phyloP scores from a whole-genome alignment of 257 asterid genomes.

The Gentiana dahurica region DNA sequence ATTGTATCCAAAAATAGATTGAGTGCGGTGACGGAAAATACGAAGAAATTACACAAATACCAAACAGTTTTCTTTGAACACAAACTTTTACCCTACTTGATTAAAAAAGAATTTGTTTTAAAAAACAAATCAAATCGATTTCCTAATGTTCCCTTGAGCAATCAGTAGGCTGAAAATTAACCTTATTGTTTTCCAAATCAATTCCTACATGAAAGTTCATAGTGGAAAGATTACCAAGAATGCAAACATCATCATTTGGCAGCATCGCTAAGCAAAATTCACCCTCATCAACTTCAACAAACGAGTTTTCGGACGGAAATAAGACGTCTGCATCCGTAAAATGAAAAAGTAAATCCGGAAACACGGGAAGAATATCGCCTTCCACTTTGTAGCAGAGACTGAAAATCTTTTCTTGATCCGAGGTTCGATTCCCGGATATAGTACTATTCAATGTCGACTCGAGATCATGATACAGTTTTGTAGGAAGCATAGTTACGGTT shows the following conservation, averaged over 20 bases:
- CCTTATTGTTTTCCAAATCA: slow-evolving; percentile 6
- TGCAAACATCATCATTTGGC: neutral
- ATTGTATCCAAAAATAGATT: too few relatives aligned
- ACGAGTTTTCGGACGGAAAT: slow-evolving; percentile 23
- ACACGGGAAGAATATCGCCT: neutral
- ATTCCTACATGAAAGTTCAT: slow-evolving; percentile 9
- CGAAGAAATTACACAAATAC: too few relatives aligned
- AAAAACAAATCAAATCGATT: too few relatives aligned
- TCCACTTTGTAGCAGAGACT: slow-evolving; percentile 21
- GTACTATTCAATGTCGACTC: slow-evolving; percentile 5
- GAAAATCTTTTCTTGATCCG: slow-evolving; percentile 17
- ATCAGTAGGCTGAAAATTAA: slow-evolving; percentile 10
- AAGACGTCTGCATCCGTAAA: slow-evolving; percentile 46
- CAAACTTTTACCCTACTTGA: too few relatives aligned
- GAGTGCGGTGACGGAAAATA: too few relatives aligned
- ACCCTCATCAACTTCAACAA: slow-evolving; percentile 10
- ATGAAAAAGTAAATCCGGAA: slow-evolving; percentile 30
- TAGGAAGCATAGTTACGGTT: slow-evolving; percentile 35
- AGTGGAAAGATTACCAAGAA: slow-evolving; percentile 26
- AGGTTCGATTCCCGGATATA: slow-evolving; percentile 5
- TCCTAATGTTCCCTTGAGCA: neutral
- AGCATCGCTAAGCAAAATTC: slow-evolving; percentile 35
- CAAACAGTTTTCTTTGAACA: too few relatives aligned
- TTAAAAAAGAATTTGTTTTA: too few relatives aligned
- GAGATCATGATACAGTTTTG: slow-evolving; percentile 10